Evolutionary conservation across 352 stramenopile species (phyloP), one percentile per base, ranked within the genome.

Genomic region (Globisporangium emineosum): DNA sequence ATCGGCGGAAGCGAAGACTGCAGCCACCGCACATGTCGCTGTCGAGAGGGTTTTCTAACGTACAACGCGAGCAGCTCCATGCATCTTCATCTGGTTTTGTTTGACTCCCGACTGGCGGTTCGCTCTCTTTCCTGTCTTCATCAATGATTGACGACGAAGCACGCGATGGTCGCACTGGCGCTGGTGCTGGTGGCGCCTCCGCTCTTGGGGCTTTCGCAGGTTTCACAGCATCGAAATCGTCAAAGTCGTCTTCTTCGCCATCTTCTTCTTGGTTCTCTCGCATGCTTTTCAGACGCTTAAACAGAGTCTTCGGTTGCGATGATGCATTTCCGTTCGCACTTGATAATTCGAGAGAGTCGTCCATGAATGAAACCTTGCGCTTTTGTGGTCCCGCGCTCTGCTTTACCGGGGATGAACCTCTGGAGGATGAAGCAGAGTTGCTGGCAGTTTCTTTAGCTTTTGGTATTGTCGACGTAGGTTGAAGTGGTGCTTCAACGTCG

Each of bases 21-120:
- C 87, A 96, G 21, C 85, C 82, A 59, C 67, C 71, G 56, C 87
- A 96, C 33, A 73, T 77, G 29, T 88, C 68, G 47, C 71, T 85
- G 8, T 66, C 75, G 27, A 72, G 57, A 17, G 80, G 73, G 54
- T 96, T 96, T 51, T 84, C 73, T 62, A 96, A 72, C 10, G 85
- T 96, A 65, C 87, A 96, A 40, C 87, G 80, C 47, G 67, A 80
- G 60, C 87, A 96, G 62, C 71, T 90, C 85, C 85, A 96, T 15
- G 35, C 56, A 49, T 68, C 62, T n/a, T 60, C 47, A 42, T 68
- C 37, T 52, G 53, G 15, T 67, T 66, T 47, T 21, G 9, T 17
- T 70, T 55, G 10, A 65, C 30, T 58, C 19, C 23, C 52, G 1
- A 37, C 59, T 42, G 63, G 65, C 30, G 68, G 65, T 59, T 83